Evolutionary conservation across 1,284 basidiomycete genomes (phyloP).

Genomic region (Rhodotorula mucilaginosa): DNA sequence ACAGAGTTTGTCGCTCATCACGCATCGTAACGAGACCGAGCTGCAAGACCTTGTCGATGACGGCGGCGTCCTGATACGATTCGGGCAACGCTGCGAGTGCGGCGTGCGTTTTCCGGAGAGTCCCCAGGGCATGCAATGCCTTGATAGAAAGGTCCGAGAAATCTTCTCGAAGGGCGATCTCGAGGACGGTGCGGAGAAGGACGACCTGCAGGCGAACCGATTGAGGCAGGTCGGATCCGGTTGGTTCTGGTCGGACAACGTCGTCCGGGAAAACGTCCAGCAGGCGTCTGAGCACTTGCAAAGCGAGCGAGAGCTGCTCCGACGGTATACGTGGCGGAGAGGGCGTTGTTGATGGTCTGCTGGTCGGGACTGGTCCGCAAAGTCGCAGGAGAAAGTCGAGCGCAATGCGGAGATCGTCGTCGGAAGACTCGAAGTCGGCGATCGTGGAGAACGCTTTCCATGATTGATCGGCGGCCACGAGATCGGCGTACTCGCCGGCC

Average conservation of each 20-base stretch:
- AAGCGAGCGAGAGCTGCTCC: slow-evolving; percentile 6
- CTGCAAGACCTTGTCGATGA: background rate
- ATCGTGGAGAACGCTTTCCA: background rate
- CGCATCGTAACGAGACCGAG: background rate
- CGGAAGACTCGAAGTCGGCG: background rate
- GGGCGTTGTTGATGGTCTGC: background rate
- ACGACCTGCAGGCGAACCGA: slow-evolving; percentile 3
- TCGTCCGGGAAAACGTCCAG: slow-evolving; percentile 16
- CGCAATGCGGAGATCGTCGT: slow-evolving; percentile 2
- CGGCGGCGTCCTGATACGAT: background rate
- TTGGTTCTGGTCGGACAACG: slow-evolving; percentile 9
- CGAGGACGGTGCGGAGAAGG: slow-evolving; percentile 16
- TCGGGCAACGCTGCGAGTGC: background rate
- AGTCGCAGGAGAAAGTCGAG: slow-evolving; percentile 14
- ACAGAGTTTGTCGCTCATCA: background rate
- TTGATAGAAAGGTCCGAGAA: background rate
- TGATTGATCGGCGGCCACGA: background rate
- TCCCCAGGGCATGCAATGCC: background rate
- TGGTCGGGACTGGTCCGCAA: too few species aligned
- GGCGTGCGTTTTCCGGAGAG: background rate
- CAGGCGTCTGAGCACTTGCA: slow-evolving; percentile 3
- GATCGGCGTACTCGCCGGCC: too few species aligned
- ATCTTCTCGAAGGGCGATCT: background rate
- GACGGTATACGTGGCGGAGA: background rate
- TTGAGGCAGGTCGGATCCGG: background rate